A percentile compares a stretch with the other conserved stretches of the same genome.
Evolutionary conservation across 257 asterid species (phyloP).

Genomic region (Echites panduratus): DNA sequence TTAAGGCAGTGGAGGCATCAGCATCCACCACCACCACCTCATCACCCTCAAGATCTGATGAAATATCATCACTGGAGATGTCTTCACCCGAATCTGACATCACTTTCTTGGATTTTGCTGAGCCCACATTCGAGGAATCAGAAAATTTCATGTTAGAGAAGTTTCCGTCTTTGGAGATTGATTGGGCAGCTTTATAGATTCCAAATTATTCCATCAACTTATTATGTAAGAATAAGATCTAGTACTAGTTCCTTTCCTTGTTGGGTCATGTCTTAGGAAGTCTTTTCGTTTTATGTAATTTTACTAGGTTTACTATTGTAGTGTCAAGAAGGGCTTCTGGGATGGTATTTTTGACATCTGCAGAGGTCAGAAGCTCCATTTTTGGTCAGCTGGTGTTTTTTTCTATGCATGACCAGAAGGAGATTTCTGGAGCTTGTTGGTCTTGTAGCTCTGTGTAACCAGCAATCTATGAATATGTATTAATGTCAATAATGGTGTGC

Average conservation of each 20-base stretch:
- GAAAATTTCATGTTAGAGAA: constrained; percentile 48
- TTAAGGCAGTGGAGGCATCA: constrained; percentile 44
- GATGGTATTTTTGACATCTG: constrained; percentile 73
- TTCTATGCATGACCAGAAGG: constrained; percentile 44
- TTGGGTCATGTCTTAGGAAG: neutral
- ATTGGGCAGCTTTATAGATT: constrained; percentile 65
- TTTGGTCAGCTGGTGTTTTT: constrained; percentile 61
- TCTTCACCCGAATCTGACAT: constrained; percentile 52
- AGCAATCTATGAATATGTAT: neutral
- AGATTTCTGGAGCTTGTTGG: constrained; percentile 16
- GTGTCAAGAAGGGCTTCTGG: constrained; percentile 42
- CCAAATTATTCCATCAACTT: neutral
- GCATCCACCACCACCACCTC: constrained; percentile 21
- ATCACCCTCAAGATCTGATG: constrained; percentile 29
- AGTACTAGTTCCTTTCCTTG: neutral
- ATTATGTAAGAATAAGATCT: neutral
- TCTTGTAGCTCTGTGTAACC: constrained; percentile 7
- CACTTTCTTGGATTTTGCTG: constrained; percentile 39
- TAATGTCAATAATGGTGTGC: constrained; percentile 5
- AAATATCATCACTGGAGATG: constrained; percentile 25
- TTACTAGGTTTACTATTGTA: neutral
- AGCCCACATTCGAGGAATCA: constrained; percentile 35
- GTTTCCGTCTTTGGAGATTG: constrained; percentile 86
- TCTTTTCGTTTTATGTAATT: constrained; percentile 1
- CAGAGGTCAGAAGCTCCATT: constrained; percentile 41